Percentiles rank a stretch among this genome's conserved stretches.
Evolutionary conservation across 139 green algal species (phyloP).

Genomic region (Volvox reticuliferus): DNA sequence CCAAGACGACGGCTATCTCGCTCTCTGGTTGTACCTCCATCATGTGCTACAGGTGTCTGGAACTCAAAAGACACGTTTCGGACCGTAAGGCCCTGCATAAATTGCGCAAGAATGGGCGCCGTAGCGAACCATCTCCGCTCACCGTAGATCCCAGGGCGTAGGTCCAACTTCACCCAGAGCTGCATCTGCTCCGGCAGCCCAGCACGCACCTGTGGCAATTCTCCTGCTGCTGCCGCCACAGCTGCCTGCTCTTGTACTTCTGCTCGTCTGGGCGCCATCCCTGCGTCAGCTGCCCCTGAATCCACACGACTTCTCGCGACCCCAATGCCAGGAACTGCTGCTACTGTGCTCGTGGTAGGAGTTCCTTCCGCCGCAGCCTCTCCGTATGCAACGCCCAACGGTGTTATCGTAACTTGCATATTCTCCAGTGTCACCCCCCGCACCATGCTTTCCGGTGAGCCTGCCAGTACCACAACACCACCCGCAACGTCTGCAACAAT

Average conservation of each 20-base stretch:
- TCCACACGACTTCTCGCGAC: not conserved
- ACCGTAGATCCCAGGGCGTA: constrained; percentile 19
- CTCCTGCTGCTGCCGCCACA: not conserved
- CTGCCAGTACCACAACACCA: not conserved
- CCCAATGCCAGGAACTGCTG: not conserved
- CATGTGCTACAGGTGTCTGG: not conserved
- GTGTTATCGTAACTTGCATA: not conserved
- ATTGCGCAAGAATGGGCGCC: constrained; percentile 21
- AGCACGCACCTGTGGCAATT: not conserved
- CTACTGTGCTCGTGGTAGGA: no score
- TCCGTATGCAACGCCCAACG: not conserved
- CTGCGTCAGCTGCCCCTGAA: not conserved
- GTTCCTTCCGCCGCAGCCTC: not conserved
- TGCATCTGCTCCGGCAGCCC: not conserved
- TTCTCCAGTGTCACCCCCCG: not conserved
- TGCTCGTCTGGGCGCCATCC: no score
- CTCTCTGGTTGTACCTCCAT: not conserved
- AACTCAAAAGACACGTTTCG: not conserved
- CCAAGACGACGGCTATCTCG: not conserved
- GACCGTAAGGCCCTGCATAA: not conserved
- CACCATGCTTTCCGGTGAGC: not conserved
- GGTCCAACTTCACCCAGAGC: constrained; percentile 33
- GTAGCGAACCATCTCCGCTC: not conserved
- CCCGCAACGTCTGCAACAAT: not conserved
- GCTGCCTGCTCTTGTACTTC: not conserved